These are phyloP conservation scores for Leucocoprinus leucothites DNA, from an alignment of 768 basidiomycete genomes.

Conservation along the genomic window DNA sequence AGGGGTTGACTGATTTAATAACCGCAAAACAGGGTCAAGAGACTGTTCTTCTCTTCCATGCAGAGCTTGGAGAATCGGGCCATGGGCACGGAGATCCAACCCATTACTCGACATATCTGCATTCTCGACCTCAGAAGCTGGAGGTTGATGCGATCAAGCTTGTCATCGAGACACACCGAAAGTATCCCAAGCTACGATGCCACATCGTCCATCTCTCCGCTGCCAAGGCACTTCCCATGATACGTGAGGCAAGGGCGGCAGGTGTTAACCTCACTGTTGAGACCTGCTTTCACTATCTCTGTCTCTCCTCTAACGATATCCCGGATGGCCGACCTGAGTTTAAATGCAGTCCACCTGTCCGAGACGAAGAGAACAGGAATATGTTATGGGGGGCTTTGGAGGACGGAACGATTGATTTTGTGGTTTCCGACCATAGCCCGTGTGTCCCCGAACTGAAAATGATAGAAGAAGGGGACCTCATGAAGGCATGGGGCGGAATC, in stretches of 20 bases:
- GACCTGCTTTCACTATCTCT: conserved; percentile 97
- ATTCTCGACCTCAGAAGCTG: conserved; percentile 76
- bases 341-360: conserved; percentile 96
- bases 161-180: conserved; percentile 61
- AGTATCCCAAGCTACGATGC: conserved; percentile 67
- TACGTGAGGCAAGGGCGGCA: conserved; percentile 63
- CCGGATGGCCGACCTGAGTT: conserved; percentile 79
- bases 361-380: conserved; percentile 69
- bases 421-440: conserved; percentile 96
- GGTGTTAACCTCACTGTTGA: conserved; percentile 83
- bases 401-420: conserved; percentile 84
- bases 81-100: conserved; percentile 33
- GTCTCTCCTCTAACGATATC: conserved; percentile 68
- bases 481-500: conserved; percentile 95
- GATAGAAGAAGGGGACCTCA: conserved; percentile 72
- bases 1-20: conserved; percentile 1
- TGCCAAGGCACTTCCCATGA: conserved; percentile 71
- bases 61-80: conserved; percentile 60
- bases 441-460: conserved; percentile 82
- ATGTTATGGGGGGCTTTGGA: conserved; percentile 77
- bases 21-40: conserved; percentile 48
- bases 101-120: conserved; percentile 78
- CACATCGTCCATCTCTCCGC: conserved; percentile 98
- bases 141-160: conserved; percentile 82
- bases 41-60: conserved; percentile 86